Evolutionary conservation across 768 basidiomycete genomes (phyloP), one percentile per base, ranked within the genome.

Genomic region (Boletus vinaceobasis): DNA sequence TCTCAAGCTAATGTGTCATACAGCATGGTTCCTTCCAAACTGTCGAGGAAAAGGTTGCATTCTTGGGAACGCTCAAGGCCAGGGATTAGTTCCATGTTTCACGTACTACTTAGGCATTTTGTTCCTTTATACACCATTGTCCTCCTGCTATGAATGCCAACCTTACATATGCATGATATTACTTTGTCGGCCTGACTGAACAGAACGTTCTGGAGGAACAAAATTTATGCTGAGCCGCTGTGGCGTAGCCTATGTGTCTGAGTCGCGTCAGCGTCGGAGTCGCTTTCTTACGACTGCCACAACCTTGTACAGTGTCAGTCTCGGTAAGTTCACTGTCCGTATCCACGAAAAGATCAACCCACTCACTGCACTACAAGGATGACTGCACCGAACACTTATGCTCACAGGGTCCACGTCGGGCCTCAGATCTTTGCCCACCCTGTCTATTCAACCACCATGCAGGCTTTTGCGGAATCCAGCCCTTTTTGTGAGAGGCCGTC

Each of bases 1-100:
- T 48, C 50, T 48, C 27, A 32, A 53, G 43, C 26, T 48, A 39
- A 48, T 45, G 50, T 40, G 48, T 39, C 57, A 45, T 65, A 21
- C 61, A 91, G 90, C 95, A 97, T 70, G 94, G 94, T 67, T 86
- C 89, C 45, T 97, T 95, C 93, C 94, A 98, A 82, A 94, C 93
- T 46, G 80, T 82, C 78, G 90, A 91, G 77, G 96, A 98, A 87
- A 98, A 98, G 85, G 79, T 82, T 63, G 86, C 91, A 71, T 98
- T 98, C 86, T 67, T 93, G 73, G 91, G 91, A 74, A 85, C 90
- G 69, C 90, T 92, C 85, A 93, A 93, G 78, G 82, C 81, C 72
- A 83, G 81, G 69, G 84, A 83, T 74, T 90, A 74, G 86, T 77
- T 65, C 57, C 71, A 65, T 69, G 61, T 60, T 68, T 67, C 66